Conservation (phyloP, 345 rosid genomes). For the Passiflora organensis region DNA sequence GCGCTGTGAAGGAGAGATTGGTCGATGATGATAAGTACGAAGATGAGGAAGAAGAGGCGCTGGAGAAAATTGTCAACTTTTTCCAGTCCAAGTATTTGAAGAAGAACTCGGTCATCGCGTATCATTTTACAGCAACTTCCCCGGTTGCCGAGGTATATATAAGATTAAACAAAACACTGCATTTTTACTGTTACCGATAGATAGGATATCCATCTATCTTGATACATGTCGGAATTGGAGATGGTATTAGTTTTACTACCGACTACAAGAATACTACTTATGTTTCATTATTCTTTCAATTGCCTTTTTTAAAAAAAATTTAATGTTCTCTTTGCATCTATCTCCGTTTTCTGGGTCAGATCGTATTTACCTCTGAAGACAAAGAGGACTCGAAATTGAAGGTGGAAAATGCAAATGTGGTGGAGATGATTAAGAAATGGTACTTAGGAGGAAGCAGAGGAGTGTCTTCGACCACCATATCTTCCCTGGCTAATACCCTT, state of each 20-base stretch:
- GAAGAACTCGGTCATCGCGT: constrained; percentile 61
- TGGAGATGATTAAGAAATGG: constrained; percentile 79
- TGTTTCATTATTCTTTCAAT: too few species aligned
- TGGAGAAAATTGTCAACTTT: constrained; percentile 71
- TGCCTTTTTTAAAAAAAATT: too few species aligned
- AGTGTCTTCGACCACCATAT: constrained; percentile 61
- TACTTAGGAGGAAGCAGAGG: constrained; percentile 75
- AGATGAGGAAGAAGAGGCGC: constrained; percentile 81
- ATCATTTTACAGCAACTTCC: constrained; percentile 54
- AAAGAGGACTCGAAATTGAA: constrained; percentile 54
- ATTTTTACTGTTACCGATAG: too few species aligned
- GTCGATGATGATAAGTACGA: constrained; percentile 81
- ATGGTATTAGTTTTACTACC: too few species aligned
- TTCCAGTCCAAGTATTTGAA: constrained; percentile 88
- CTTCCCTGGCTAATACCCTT: constrained; percentile 48
- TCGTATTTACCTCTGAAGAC: constrained; percentile 51
- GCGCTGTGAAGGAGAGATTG: constrained; percentile 73
- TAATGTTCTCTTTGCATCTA: too few species aligned
- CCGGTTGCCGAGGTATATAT: constrained; percentile 45
- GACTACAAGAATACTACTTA: too few species aligned
- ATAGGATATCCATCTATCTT: too few species aligned
- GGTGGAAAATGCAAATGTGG: constrained; percentile 73
- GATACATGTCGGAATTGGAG: too few species aligned
- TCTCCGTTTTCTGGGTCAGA: too few species aligned
- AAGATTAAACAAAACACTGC: background rate